Base-by-base conservation (phyloP, 768 basidiomycete genomes). In the Tulasnella calospora region DNA sequence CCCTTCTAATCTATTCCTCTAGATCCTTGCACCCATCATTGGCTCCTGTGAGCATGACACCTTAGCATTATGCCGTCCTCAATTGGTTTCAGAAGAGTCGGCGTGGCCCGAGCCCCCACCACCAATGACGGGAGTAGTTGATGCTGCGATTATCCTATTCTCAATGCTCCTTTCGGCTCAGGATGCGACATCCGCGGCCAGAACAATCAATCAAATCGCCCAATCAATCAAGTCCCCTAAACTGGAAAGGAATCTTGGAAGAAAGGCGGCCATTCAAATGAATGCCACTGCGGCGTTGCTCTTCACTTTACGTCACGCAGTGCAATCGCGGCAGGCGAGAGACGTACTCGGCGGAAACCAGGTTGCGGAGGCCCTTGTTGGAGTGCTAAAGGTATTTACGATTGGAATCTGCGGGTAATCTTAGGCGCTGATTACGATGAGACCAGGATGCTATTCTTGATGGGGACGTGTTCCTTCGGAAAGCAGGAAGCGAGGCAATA, bases 81-180 rank as follows among this genome's bases (percentile, higher is more conserved):
- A 83, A 46, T 85, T 51, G 61, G n/a, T 57, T 77, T 76, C 73
- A 67, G 78, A 73, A 69, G 61, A 71, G 80, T 38, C 72, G 71
- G 19, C 70, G 79, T 88, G 88, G 61, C 84, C 88, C 3, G 91
- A 92, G 81, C 89, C 93, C 10, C 90, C 93, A 10, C 91, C 96
- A 2, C 86, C 96, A 2, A 87, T 89, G 0, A 95, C 94, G 0
- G 89, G 92, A 6, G 92, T 95, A 13, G 92, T 98, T 36, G 94
- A 98, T 83, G 90, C 92, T 8, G 93, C 95, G 0, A 91, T 99
- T n/a, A 90, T 92, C 61, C 87, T 98, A 2, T 98, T 98, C 81
- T 87, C 94, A 0, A 88, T 89, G 46, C 85, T 98, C 47, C 88
- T 98, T 36, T 91, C 94, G 0, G 84, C 91, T 33, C 96, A 98